Evolutionary conservation across 2,329 filamentous ascomycete species (phyloP), one percentile per base, ranked within the genome.

Genomic region (Apiospora arundinis): DNA sequence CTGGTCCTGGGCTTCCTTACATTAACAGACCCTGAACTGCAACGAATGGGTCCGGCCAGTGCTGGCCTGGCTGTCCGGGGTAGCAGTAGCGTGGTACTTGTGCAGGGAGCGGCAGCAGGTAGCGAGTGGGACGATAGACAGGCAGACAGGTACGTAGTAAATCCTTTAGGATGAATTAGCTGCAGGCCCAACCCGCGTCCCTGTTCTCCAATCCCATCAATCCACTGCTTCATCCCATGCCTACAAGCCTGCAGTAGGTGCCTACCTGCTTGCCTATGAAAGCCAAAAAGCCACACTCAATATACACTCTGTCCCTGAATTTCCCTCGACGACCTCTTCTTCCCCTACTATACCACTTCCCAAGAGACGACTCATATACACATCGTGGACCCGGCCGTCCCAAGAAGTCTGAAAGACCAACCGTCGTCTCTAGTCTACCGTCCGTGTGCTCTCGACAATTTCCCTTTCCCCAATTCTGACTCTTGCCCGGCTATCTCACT

Each of bases 241-340:
- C 56, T 40, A n/a, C 32, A 32, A 4, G 6, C 32, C 3, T 32
- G 6, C 32, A 32, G 32, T 32, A 32, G 32, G 32, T 32, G 32
- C 32, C 32, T 32, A 32, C 32, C 32, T 32, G 32, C 32, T 32
- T 32, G 32, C 56, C 56, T 28, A 63, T 63, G 56, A 63, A 63
- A 63, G 56, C 56, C 56, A 32, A 63, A 40, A 63, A 63, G 56
- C 56, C 56, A 63, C 56, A 63, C 56, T 63, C 56, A 63, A 63
- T 63, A 63, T 63, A 63, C 56, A 63, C 56, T 63, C 56, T 63
- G 56, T 63, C 56, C 56, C 56, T 63, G 56, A 63, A 63, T 63
- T 63, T 63, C 56, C 56, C 56, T 63, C 28, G 32, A 63, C 56
- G 18, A 40, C 32, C 56, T 63, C 18, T 63, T n/a, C n/a, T n/a